Base-by-base conservation (phyloP, 768 basidiomycete species). In the Termitomyces sp. region DNA sequence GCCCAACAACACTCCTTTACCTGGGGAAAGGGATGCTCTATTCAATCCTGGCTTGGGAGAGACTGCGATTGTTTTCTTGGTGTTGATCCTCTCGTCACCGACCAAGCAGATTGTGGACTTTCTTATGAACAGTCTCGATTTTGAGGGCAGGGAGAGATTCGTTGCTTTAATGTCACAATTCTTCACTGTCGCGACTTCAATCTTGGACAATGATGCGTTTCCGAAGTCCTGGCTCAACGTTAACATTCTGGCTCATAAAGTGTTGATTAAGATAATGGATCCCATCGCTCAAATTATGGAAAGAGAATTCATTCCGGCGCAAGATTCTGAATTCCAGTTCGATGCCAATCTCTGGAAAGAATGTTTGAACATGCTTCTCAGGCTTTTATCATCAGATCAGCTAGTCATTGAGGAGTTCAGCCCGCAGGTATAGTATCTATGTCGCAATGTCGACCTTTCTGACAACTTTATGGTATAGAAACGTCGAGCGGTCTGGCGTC, bases 321-420 rank as follows among this genome's bases (percentile, higher is more conserved):
- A 83, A 42, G 73, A 83, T n/a, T 73, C 77, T 10, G 80, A 83
- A 45, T 78, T 78, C 16, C 77, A 82, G 44, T 95, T 98, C 70
- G 85, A 94, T 67, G 70, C 83, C 1, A 75, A 75, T 9, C 74
- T 98, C 16, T 98, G 96, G 96, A 81, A 76, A 53, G 88, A 90
- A 46, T 85, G 83, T 42, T 85, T 98, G 63, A 78, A 82, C 53
- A 88, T 94, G 80, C 76, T 97, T 9, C 79, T 98, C 62, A 88
- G 87, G 60, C 77, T 97, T 34, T 76, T 96, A 29, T 89, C 92
- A 5, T 96, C 93, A 4, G 91, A 95, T 48, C 92, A 94, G 57
- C 80, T 98, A 18, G 86, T 92, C 16, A 94, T 98, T 49, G 96
- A 98, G 69, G 93, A 98, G 60, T 94, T 95, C 61, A 92, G 87